phyloP scores from a whole-genome alignment of 805 yeast genomes.

The Debaryomyces castellii region DNA sequence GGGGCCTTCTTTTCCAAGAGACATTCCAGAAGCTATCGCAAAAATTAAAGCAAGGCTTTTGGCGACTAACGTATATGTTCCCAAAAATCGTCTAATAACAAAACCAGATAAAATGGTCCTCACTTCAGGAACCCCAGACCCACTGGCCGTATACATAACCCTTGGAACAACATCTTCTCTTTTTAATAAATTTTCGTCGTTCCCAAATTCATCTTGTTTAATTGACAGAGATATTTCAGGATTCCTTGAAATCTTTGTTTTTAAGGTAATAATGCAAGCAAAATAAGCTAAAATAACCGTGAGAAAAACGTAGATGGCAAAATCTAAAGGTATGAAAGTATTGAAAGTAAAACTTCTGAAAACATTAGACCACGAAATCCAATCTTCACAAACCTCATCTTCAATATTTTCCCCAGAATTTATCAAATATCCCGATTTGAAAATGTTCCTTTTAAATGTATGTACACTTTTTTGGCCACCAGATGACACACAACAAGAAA shows the following conservation, averaged over 20 bases:
- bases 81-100: conserved; percentile 52
- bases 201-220: not conserved
- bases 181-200: not conserved
- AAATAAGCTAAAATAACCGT: conserved; percentile 42
- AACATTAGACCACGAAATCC: conserved; percentile 46
- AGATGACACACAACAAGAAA: conserved; percentile 35
- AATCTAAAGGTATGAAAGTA: conserved; percentile 24
- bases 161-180: conserved; percentile 10
- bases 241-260: conserved; percentile 39
- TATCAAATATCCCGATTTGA: conserved; percentile 19
- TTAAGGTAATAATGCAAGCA: conserved; percentile 46
- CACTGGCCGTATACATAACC: conserved; percentile 50
- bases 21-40: conserved; percentile 57
- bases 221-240: not conserved
- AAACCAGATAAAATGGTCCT: conserved; percentile 60
- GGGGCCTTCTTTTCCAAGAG: conserved; percentile 63
- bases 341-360: conserved; percentile 13
- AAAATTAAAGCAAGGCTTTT: conserved; percentile 49
- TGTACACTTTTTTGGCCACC: not conserved
- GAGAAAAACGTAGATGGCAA: conserved; percentile 32
- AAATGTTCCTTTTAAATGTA: conserved; percentile 12
- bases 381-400: conserved; percentile 30
- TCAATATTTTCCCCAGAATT: conserved; percentile 5
- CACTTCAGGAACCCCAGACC: conserved; percentile 64
- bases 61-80: conserved; percentile 49